A percentile compares a stretch with the other conserved stretches of the same genome.
Evolutionary conservation across 1,284 basidiomycete species (phyloP).

Genomic region (Pulchroboletus neoregius): DNA sequence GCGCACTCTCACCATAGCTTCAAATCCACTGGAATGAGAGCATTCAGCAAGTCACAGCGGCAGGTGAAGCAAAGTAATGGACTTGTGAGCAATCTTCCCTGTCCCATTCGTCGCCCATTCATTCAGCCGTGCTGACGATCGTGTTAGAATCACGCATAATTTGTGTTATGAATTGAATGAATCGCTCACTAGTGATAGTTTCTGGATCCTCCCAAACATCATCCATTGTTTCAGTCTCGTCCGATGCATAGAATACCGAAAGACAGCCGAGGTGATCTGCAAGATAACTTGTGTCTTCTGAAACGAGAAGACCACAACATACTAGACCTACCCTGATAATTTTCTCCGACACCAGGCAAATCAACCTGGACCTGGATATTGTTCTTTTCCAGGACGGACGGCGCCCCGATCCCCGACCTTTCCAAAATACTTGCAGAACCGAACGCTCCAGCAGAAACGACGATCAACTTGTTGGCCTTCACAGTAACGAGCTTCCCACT

Average conservation of each 20-base stretch:
- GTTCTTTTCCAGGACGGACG: conserved; percentile 38
- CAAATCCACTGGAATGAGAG: conserved; percentile 32
- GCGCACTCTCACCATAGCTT: conserved; percentile 39
- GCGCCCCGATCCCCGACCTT: conserved; percentile 48
- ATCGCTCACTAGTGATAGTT: conserved; percentile 31
- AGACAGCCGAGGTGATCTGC: conserved; percentile 44
- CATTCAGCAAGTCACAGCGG: not conserved
- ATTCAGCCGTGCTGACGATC: conserved; percentile 35
- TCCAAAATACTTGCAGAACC: conserved; percentile 55
- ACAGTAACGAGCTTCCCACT: conserved; percentile 27
- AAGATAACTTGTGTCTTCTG: not conserved
- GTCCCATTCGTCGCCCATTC: conserved; percentile 36
- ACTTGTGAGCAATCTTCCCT: conserved; percentile 39
- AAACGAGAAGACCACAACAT: not conserved
- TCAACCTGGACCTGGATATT: conserved; percentile 42
- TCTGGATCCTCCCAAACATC: conserved; percentile 37
- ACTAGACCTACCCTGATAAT: conserved; percentile 42
- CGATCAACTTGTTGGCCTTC: conserved; percentile 42
- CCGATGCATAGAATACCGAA: conserved; percentile 36
- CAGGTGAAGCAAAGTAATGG: conserved; percentile 4
- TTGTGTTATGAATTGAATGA: not conserved
- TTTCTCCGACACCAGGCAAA: conserved; percentile 55
- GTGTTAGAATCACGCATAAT: not conserved
- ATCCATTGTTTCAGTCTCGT: conserved; percentile 44
- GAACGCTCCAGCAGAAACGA: conserved; percentile 50